phyloP scores from a whole-genome alignment of 495 filamentous ascomycete species.

The Cryomyces minteri region DNA sequence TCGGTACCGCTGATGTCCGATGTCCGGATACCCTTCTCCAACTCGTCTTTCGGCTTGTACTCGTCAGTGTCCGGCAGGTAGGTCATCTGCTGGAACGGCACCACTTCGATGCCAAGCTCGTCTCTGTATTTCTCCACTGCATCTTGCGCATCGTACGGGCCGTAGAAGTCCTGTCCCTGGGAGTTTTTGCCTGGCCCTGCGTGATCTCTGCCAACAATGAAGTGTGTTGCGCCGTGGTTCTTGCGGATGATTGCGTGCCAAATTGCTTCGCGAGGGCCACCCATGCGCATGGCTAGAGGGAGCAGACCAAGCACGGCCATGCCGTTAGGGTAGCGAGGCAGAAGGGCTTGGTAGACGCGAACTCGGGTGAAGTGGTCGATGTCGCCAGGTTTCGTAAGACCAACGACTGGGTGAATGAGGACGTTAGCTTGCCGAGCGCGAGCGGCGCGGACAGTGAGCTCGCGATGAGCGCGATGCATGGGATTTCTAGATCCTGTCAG shows the following conservation, averaged over 20 bases:
- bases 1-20: slow-evolving; percentile 96
- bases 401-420: slow-evolving; percentile 96
- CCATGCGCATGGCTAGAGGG: slow-evolving; percentile 97
- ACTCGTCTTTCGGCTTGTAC: slow-evolving; percentile 83
- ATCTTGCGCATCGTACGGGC: slow-evolving; percentile 95
- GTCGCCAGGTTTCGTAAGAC: slow-evolving; percentile 94
- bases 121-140: slow-evolving; percentile 91
- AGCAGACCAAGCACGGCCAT: slow-evolving; percentile 97
- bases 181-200: slow-evolving; percentile 94
- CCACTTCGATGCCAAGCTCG: slow-evolving; percentile 95
- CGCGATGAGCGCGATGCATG: slow-evolving; percentile 96
- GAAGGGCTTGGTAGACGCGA: slow-evolving; percentile 90
- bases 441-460: slow-evolving; percentile 91
- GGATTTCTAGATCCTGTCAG: slow-evolving; percentile 45
- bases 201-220: slow-evolving; percentile 97
- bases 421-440: slow-evolving; percentile 92
- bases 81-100: slow-evolving; percentile 98
- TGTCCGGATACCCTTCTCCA: slow-evolving; percentile 64
- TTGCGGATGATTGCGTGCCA: slow-evolving; percentile 99
- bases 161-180: slow-evolving; percentile 92
- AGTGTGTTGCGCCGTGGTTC: slow-evolving; percentile 97
- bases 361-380: slow-evolving; percentile 99
- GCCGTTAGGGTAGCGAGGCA: slow-evolving; percentile 95
- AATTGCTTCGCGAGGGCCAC: slow-evolving; percentile 91
- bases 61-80: slow-evolving; percentile 95